phyloP scores from a whole-genome alignment of 768 basidiomycete species.

The Hortiboletus flavorubellus region DNA sequence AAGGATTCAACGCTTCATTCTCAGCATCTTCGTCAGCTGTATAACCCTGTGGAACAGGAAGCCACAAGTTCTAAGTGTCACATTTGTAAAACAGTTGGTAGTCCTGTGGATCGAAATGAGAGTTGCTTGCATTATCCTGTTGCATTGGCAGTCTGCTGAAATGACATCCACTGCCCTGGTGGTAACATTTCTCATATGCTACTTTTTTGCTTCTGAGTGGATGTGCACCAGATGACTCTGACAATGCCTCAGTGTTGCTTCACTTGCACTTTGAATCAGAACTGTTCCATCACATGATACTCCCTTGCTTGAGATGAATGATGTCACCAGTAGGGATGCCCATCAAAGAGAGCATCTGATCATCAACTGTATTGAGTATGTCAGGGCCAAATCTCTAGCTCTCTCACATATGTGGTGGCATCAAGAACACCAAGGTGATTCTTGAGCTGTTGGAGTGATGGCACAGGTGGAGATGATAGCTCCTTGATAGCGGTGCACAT shows the following conservation, averaged over 20 bases:
- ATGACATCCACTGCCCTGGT: background rate
- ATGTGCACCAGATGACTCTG: too few species aligned
- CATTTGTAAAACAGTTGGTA: conserved; percentile 9
- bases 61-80: background rate
- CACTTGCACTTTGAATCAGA: too few species aligned
- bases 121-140: background rate
- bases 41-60: conserved; percentile 1
- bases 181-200: background rate
- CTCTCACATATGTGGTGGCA: background rate
- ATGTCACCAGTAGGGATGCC: background rate
- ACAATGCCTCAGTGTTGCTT: too few species aligned
- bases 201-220: background rate
- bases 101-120: background rate
- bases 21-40: background rate
- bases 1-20: background rate
- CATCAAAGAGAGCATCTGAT: too few species aligned
- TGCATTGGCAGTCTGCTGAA: background rate
- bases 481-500: too few species aligned
- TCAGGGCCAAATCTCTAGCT: background rate
- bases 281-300: too few species aligned
- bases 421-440: background rate
- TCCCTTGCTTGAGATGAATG: background rate
- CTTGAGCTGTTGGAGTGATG: background rate
- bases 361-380: background rate
- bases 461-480: background rate